phyloP scores from a whole-genome alignment of 345 rosid species.

The Hypericum perforatum region DNA sequence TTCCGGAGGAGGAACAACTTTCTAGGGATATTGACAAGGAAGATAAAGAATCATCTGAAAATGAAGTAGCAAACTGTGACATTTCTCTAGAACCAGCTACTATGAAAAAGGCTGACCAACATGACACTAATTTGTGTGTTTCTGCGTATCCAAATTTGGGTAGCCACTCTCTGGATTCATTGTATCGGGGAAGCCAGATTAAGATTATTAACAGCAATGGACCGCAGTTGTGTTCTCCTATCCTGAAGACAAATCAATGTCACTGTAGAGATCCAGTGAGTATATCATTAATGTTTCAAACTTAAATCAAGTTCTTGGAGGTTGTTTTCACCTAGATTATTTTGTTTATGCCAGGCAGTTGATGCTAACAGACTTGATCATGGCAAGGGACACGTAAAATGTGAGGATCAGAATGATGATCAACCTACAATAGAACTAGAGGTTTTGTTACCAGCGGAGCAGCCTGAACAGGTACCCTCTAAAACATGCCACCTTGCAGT shows the following conservation, averaged over 20 bases:
- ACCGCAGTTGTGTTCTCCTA: slow-evolving; percentile 26
- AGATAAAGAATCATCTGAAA: neutral
- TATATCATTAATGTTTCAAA: slow-evolving; percentile 13
- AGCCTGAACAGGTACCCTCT: no score
- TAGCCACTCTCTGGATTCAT: slow-evolving; percentile 16
- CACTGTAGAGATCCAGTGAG: slow-evolving; percentile 8
- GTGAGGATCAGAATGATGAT: no score
- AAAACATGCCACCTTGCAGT: no score
- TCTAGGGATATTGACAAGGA: neutral
- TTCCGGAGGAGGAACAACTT: slow-evolving; percentile 15
- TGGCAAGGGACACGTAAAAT: no score
- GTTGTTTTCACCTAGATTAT: no score
- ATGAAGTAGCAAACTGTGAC: neutral
- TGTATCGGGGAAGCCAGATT: slow-evolving; percentile 41
- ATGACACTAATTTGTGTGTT: slow-evolving; percentile 7
- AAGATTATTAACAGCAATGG: slow-evolving; percentile 23
- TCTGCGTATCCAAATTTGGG: slow-evolving; percentile 12
- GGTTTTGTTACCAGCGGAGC: no score
- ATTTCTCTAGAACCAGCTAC: neutral
- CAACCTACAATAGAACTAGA: no score
- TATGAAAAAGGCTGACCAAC: slow-evolving; percentile 8
- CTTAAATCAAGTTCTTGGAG: slow-evolving; percentile 3
- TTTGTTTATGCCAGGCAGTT: no score
- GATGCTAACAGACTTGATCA: no score
- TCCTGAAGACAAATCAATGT: slow-evolving; percentile 26